Conservation (phyloP, 2,329 filamentous ascomycete species). For the Colletotrichum spinosum region DNA sequence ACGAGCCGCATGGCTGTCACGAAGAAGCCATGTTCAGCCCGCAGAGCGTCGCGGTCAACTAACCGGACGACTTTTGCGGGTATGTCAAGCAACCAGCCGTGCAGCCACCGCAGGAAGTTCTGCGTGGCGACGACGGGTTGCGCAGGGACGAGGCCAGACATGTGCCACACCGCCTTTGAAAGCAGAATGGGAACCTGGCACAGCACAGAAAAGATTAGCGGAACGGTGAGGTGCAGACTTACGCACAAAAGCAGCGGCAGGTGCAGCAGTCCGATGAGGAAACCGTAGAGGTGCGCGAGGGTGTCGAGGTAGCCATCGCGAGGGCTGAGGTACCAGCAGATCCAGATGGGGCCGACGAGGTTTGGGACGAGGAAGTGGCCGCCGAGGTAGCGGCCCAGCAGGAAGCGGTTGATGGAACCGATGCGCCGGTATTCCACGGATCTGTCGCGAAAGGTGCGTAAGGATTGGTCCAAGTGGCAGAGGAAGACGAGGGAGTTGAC, state of each 20-base stretch:
- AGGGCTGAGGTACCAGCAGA: slow-evolving; percentile 1
- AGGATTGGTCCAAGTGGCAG: not conserved
- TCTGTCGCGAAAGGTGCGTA: too few relatives aligned
- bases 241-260: slow-evolving; percentile 7
- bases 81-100: not conserved
- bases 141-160: not conserved
- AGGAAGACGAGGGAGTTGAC: not conserved
- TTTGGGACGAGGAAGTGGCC: slow-evolving; percentile 28
- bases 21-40: slow-evolving; percentile 12
- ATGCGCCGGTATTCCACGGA: not conserved
- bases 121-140: not conserved
- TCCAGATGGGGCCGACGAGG: slow-evolving; percentile 18
- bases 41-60: slow-evolving; percentile 10
- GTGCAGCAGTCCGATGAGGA: slow-evolving; percentile 24
- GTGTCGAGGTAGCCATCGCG: slow-evolving; percentile 8
- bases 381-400: slow-evolving; percentile 24
- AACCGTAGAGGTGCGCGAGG: slow-evolving; percentile 29
- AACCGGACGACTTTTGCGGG: not conserved
- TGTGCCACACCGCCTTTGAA: slow-evolving; percentile 1
- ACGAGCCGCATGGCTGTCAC: slow-evolving; percentile 27
- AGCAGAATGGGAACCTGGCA: not conserved
- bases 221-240: not conserved
- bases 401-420: slow-evolving; percentile 6
- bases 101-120: not conserved
- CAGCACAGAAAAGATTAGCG: not conserved